Conservation (phyloP, 2,329 filamentous ascomycete genomes). For the Sordariomycetes sp. region DNA sequence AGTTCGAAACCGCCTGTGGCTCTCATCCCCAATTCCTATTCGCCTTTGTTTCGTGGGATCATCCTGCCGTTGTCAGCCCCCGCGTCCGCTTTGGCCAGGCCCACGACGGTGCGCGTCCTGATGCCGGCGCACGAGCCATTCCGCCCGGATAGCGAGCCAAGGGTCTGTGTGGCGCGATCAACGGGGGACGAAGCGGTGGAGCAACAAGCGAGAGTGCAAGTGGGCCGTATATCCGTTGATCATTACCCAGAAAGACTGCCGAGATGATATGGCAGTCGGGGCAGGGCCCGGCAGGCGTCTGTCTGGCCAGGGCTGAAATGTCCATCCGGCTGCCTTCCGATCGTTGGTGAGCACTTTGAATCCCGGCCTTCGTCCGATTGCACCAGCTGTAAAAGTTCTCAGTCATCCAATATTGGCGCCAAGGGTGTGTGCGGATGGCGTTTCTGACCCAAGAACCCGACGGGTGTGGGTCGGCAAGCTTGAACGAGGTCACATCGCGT, state of each 20-base stretch:
- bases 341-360: background rate
- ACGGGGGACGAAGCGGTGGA: background rate
- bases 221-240: background rate
- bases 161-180: background rate
- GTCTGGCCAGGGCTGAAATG: background rate
- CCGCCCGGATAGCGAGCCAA: background rate
- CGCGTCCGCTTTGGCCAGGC: too few species aligned
- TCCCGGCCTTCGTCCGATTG: background rate
- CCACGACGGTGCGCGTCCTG: too few species aligned
- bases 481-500: conserved; percentile 3
- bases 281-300: background rate
- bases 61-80: too few species aligned
- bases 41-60: too few species aligned
- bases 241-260: background rate
- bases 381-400: background rate
- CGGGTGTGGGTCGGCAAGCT: background rate
- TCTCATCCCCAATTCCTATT: too few species aligned
- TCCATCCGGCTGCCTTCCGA: background rate
- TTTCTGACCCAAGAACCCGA: background rate
- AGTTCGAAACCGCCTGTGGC: too few species aligned
- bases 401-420: background rate
- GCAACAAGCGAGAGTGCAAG: background rate
- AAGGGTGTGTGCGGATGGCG: background rate
- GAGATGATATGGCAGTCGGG: background rate
- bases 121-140: background rate